Base-by-base conservation (phyloP, 805 yeast species). In the Metschnikowia arizonensis region DNA sequence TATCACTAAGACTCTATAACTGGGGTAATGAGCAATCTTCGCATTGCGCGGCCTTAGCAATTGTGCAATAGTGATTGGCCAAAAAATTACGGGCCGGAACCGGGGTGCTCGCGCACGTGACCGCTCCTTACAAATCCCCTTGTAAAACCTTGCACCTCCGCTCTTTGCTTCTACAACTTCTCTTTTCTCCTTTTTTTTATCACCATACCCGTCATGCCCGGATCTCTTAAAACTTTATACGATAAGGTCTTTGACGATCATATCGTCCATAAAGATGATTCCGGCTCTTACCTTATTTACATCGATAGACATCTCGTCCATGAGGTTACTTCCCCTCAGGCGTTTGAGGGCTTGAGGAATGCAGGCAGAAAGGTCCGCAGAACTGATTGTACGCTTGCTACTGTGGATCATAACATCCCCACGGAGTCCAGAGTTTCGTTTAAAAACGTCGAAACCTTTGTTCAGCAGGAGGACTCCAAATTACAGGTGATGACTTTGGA, bases 251-350 rank as follows among this genome's bases (percentile, higher is more conserved):
- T 89, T 64, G 86, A 83, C 52, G 97, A 86, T 77, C 98, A 93
- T 64, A 72, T 91, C 47, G 99, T 93, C 54, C 90, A 89, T 69
- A 75, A 81, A 61, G 96, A 88, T 57, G 91, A 87, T 44, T 79
- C 88, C 29, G 95, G 95, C 23, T 89, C 97, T 17, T 84, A 78
- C 62, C 75, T 93, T 51, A 69, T 93, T 50, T 93, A 88, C 68
- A 91, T 93, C 49, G 99, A 93, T 70, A 87, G 99, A 70, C 99
- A 93, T 68, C 76, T 93, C 56, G 96, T 93, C 41, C 99, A 93
- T 67, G 99, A 93, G 72, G 99, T 93, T 43, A 93, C 99, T 1
- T 91, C 98, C 24, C 99, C 99, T 29, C 99, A 93, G 69, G 99
- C 99, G 9, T 93, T 93, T 62, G 99, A 93, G 72, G 99, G 99